Evolutionary conservation across 768 basidiomycete species (phyloP), one percentile per base, ranked within the genome.

Genomic region (Chalciporus piperatus): DNA sequence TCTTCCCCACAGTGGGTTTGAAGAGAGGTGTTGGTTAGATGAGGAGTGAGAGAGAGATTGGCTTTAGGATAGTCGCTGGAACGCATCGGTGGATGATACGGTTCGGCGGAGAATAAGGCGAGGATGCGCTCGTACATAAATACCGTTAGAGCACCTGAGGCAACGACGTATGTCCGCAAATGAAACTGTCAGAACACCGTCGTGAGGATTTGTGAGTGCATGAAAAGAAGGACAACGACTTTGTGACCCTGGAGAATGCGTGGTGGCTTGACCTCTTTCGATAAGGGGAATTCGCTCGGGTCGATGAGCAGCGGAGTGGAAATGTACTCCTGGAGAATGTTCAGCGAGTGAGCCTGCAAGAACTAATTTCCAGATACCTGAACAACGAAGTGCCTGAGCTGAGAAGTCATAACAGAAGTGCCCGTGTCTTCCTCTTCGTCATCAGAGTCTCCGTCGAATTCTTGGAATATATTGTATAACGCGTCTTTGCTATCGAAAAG

Each of bases 341-440:
- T 54, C 43, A 56, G 48, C 47, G 40, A 27, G 38, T 38, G 47
- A 54, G 25, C 33, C 40, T 19, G 44, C 16, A 45, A n/a, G 33
- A 46, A 50, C 30, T 48, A 46, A 13, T 52, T 51, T 16, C 23
- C 13, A 14, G 40, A 45, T 55, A 92, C 96, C 83, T 98, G 97
- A 33, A 98, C 83, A 16, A 99, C 92, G 69, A 98, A 99, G 69
- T 98, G 92, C 22, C 96, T 81, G 40, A 99, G 76, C 59, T 97
- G 96, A 10, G 91, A 92, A 12, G 85, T 87, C 48, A 83, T 76
- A 4, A 98, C 81, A 7, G 83, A 76, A 0, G 83, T 87, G 20
- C 65, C 70, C 6, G 48, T 46, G 30, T 65, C 54, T 33, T 69
- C 67, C 22, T 70, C 73, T 6, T 73, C 74, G 2, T 81, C 78